phyloP scores from a whole-genome alignment of 768 basidiomycete species.

The Mycena capillaripes region DNA sequence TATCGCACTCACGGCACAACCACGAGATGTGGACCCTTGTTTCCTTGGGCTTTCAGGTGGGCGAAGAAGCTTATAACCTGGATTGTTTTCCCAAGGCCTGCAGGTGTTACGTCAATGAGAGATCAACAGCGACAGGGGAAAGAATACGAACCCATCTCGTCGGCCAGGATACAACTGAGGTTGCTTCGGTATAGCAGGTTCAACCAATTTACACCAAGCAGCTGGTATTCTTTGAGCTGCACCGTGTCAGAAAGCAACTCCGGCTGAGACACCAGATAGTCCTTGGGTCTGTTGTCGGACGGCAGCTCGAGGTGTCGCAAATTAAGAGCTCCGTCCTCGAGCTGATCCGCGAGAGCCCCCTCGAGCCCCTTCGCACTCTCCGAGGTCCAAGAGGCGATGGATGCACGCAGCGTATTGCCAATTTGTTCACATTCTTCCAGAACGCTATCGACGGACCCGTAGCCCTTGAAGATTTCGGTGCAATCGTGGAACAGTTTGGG shows the following conservation, averaged over 20 bases:
- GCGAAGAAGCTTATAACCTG: slow-evolving; percentile 99
- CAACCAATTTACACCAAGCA: slow-evolving; percentile 98
- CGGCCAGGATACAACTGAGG: slow-evolving; percentile 95
- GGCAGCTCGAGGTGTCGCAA: slow-evolving; percentile 62
- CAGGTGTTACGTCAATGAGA: slow-evolving; percentile 26
- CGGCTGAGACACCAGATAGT: slow-evolving; percentile 86
- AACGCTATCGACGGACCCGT: slow-evolving; percentile 89
- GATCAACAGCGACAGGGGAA: slow-evolving; percentile 7
- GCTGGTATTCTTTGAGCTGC: slow-evolving; percentile 94
- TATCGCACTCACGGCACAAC: slow-evolving; percentile 87
- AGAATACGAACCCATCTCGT: slow-evolving; percentile 92
- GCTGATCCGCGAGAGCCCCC: slow-evolving; percentile 50
- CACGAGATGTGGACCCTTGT: slow-evolving; percentile 89
- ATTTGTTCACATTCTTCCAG: slow-evolving; percentile 91
- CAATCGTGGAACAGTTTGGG: slow-evolving; percentile 93
- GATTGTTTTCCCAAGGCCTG: slow-evolving; percentile 98
- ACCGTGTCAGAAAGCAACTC: slow-evolving; percentile 73
- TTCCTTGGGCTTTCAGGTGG: slow-evolving; percentile 84
- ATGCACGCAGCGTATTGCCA: slow-evolving; percentile 77
- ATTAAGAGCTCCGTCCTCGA: slow-evolving; percentile 75
- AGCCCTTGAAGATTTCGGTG: slow-evolving; percentile 85
- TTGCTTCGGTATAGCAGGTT: slow-evolving; percentile 85
- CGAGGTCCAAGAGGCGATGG: slow-evolving; percentile 85
- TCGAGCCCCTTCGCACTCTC: slow-evolving; percentile 51
- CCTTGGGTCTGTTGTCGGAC: slow-evolving; percentile 59